A percentile compares a stretch with the other conserved stretches of the same genome.
These are phyloP conservation scores for Cladosporium sp. DNA, from an alignment of 2,329 filamentous ascomycete species.

Conservation along the genomic window DNA sequence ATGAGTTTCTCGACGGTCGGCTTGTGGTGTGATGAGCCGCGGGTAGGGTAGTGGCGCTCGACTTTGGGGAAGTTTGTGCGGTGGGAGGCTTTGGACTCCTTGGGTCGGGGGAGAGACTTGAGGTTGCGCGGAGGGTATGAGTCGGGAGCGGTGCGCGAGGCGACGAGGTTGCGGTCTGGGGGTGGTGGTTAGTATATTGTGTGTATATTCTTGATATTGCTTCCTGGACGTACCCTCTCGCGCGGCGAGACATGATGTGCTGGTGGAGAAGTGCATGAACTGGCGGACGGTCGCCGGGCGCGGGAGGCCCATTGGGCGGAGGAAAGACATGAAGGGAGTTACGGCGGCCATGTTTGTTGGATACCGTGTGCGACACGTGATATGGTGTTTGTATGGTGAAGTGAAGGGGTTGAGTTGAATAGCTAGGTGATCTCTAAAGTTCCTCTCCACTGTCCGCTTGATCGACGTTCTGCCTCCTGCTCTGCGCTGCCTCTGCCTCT, in stretches of 20 bases:
- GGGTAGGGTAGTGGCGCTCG: constrained; percentile 37
- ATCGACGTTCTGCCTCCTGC: background rate
- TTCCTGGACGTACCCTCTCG: constrained; percentile 31
- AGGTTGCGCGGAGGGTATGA: constrained; percentile 35
- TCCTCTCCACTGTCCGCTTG: constrained; percentile 3
- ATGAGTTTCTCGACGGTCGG: constrained; percentile 26
- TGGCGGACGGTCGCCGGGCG: constrained; percentile 38
- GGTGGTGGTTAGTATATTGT: background rate
- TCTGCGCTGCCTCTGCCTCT: background rate
- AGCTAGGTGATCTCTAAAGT: constrained; percentile 34
- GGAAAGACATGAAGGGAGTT: constrained; percentile 40
- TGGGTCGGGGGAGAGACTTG: constrained; percentile 38
- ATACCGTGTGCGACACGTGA: constrained; percentile 37
- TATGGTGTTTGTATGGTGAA: constrained; percentile 20
- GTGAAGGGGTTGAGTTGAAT: constrained; percentile 3
- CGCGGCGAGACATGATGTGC: constrained; percentile 26
- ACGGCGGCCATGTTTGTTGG: constrained; percentile 20
- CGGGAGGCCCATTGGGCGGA: constrained; percentile 43
- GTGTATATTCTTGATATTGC: constrained; percentile 2
- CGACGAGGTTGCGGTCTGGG: constrained; percentile 36
- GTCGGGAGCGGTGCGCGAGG: constrained; percentile 35
- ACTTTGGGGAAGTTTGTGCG: constrained; percentile 36
- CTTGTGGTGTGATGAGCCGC: constrained; percentile 29
- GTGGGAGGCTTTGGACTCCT: constrained; percentile 38
- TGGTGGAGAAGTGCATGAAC: constrained; percentile 44